These are phyloP conservation scores for Forsythia viridissima DNA, from an alignment of 257 asterid species.

Conservation along the genomic window DNA sequence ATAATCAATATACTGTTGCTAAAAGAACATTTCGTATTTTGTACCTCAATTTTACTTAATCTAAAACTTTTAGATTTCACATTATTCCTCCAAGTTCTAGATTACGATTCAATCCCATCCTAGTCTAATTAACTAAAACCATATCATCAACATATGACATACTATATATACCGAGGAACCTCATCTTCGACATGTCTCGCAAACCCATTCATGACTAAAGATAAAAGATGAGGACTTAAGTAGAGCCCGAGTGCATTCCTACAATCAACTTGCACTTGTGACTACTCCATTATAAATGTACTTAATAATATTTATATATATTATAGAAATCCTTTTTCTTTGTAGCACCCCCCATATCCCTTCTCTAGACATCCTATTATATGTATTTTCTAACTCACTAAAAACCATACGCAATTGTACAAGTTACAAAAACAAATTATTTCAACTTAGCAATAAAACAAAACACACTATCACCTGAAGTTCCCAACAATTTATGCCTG, in stretches of 20 bases:
- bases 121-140: background rate
- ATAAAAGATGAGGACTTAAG: no score
- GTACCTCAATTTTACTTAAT: background rate
- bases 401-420: background rate
- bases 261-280: background rate
- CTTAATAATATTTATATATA: background rate
- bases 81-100: background rate
- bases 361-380: background rate
- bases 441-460: constrained; percentile 6
- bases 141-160: background rate
- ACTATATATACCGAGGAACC: background rate
- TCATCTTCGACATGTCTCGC: background rate
- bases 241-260: background rate
- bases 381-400: background rate
- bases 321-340: background rate
- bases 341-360: background rate
- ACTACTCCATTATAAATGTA: background rate
- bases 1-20: no score
- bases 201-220: no score
- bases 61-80: background rate
- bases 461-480: constrained; percentile 57
- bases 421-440: background rate
- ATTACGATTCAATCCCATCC: background rate
- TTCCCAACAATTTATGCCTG: constrained; percentile 79
- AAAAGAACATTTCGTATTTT: background rate